Conservation (phyloP, 78 protist genomes). For the Protostelium mycophagum region DNA sequence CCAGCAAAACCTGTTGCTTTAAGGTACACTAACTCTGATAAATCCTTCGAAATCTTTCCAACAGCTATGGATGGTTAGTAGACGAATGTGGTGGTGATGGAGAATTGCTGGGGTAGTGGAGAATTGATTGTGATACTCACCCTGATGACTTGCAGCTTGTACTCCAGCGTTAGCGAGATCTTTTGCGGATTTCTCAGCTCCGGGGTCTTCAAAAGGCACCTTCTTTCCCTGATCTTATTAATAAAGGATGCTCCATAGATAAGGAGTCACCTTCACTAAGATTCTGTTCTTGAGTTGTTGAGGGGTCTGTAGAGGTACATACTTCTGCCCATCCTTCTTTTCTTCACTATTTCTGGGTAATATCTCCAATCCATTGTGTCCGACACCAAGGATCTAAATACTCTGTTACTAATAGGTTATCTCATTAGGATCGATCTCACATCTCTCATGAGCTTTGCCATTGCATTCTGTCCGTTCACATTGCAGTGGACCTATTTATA, state of each 20-base stretch:
- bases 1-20: neutral
- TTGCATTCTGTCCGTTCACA: constrained; percentile 28
- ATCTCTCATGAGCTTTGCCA: constrained; percentile 38
- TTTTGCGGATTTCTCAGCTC: neutral
- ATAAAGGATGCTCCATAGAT: neutral
- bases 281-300: constrained; percentile 26
- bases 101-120: too few species aligned
- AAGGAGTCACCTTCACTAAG: constrained; percentile 21
- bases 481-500: constrained; percentile 19
- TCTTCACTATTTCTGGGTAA: too few species aligned
- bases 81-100: too few species aligned
- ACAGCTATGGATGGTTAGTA: too few species aligned
- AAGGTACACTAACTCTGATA: constrained; percentile 13
- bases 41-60: constrained; percentile 24
- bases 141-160: too few species aligned
- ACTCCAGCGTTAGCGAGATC: too few species aligned
- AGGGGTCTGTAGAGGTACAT: constrained; percentile 13
- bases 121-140: too few species aligned
- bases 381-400: too few species aligned
- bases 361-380: too few species aligned
- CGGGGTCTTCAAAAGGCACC: neutral
- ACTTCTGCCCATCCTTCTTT: neutral
- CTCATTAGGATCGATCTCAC: too few species aligned
- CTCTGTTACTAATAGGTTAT: too few species aligned
- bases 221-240: neutral